These are phyloP conservation scores for Chrysoporthe puriensis DNA, from an alignment of 2,329 filamentous ascomycete genomes.

Conservation along the genomic window DNA sequence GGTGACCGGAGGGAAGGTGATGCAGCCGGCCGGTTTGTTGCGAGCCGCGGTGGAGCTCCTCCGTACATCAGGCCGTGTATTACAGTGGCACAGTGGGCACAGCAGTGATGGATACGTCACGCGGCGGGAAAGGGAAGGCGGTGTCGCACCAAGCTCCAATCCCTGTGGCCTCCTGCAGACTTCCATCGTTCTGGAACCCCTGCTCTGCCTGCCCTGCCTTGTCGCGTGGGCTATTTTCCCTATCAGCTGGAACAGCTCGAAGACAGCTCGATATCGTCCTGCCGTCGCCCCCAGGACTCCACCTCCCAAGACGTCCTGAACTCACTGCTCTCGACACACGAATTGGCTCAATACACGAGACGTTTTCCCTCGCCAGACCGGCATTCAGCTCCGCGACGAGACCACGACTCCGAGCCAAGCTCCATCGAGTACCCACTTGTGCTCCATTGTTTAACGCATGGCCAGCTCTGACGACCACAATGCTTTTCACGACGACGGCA, in stretches of 20 bases:
- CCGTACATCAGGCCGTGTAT: not conserved
- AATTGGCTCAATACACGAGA: not conserved
- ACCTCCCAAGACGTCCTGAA: not conserved
- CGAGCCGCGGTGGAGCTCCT: not conserved
- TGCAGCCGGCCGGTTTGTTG: not conserved
- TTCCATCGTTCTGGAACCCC: constrained; percentile 15
- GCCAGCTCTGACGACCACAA: constrained; percentile 45
- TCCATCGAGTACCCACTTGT: constrained; percentile 29
- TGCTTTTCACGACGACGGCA: constrained; percentile 52
- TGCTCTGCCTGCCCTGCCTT: not conserved
- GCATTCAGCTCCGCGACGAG: constrained; percentile 23
- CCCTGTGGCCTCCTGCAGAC: constrained; percentile 4
- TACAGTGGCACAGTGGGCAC: not conserved
- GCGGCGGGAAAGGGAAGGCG: constrained; percentile 1
- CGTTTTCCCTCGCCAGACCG: constrained; percentile 2
- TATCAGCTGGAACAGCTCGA: not conserved
- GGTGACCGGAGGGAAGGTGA: not conserved
- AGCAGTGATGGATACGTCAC: not conserved
- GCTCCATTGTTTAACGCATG: constrained; percentile 33
- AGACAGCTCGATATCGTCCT: not conserved
- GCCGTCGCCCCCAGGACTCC: not conserved
- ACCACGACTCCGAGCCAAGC: constrained; percentile 17
- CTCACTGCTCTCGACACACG: not conserved
- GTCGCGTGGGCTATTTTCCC: not conserved
- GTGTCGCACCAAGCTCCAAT: not conserved